Percentiles rank a stretch among this genome's conserved stretches.
phyloP scores from a whole-genome alignment of 768 basidiomycete genomes.

The Macrolepiota fuliginosa region DNA sequence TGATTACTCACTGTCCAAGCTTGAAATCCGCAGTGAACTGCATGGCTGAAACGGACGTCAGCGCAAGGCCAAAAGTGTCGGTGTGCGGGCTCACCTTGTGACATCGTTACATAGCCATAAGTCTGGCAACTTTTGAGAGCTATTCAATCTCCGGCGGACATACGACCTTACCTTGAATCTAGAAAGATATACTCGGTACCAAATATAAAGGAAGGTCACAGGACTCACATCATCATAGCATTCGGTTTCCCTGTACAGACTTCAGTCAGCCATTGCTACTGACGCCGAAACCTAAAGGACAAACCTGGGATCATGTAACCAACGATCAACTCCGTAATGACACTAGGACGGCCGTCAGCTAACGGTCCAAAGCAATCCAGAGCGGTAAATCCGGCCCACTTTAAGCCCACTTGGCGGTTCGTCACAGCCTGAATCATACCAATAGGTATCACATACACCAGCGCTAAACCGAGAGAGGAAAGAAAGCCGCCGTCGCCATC shows the following conservation, averaged over 20 bases:
- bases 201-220: neutral
- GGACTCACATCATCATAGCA: slow-evolving; percentile 67
- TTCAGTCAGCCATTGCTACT: neutral
- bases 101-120: slow-evolving; percentile 66
- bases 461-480: slow-evolving; percentile 24
- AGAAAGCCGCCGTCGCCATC: neutral
- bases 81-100: slow-evolving; percentile 32
- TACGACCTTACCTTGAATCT: slow-evolving; percentile 34
- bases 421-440: slow-evolving; percentile 83
- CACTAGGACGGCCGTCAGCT: slow-evolving; percentile 30
- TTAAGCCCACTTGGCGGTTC: slow-evolving; percentile 67
- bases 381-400: slow-evolving; percentile 27
- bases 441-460: slow-evolving; percentile 67
- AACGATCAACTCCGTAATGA: slow-evolving; percentile 72
- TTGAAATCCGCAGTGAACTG: slow-evolving; percentile 75
- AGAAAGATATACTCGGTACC: slow-evolving; percentile 9
- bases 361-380: neutral
- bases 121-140: slow-evolving; percentile 43
- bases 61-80: neutral
- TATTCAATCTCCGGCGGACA: neutral
- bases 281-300: slow-evolving; percentile 10
- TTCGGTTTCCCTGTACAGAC: slow-evolving; percentile 55
- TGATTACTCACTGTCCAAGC: slow-evolving; percentile 64
- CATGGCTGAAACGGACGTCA: slow-evolving; percentile 43
- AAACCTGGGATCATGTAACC: slow-evolving; percentile 51